A percentile compares a stretch with the other conserved stretches of the same genome.
phyloP scores from a whole-genome alignment of 805 yeast genomes.

The Lachancea thermotolerans region DNA sequence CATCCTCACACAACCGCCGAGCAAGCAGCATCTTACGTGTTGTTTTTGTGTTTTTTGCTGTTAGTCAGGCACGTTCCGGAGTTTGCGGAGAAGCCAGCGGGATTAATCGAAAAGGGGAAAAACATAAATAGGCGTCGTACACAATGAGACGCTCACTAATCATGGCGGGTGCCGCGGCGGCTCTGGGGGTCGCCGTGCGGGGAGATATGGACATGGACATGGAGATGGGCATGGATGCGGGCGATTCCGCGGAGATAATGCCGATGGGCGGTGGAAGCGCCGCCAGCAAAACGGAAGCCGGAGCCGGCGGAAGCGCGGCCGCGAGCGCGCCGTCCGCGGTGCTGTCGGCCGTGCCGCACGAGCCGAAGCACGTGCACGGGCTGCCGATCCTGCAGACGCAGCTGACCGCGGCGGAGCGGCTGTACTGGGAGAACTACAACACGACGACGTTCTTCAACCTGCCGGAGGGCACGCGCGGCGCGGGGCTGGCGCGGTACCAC shows the following conservation, averaged over 20 bases:
- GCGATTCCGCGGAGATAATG: neutral
- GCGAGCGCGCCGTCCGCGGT: too few relatives aligned
- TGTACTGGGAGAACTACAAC: conserved; percentile 73
- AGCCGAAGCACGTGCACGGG: conserved; percentile 52
- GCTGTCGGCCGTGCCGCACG: conserved; percentile 41
- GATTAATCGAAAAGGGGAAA: neutral
- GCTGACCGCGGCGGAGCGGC: conserved; percentile 62
- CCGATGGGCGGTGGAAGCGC: neutral
- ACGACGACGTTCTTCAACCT: conserved; percentile 67
- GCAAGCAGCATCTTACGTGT: neutral
- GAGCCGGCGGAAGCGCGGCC: too few relatives aligned
- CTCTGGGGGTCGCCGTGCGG: neutral
- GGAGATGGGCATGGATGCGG: conserved; percentile 20
- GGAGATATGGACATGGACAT: conserved; percentile 46
- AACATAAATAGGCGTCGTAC: neutral
- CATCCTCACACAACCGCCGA: neutral
- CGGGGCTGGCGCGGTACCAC: conserved; percentile 46
- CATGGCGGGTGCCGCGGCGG: neutral
- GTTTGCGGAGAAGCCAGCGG: neutral
- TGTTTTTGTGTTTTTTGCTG: neutral
- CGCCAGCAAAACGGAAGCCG: too few relatives aligned
- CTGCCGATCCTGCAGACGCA: conserved; percentile 61
- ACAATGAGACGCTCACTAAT: neutral
- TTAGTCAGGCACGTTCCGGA: neutral
- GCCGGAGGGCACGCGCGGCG: conserved; percentile 39